Evolutionary conservation across 2,329 filamentous ascomycete genomes (phyloP).

Genomic region (Sarocladium kiliense): DNA sequence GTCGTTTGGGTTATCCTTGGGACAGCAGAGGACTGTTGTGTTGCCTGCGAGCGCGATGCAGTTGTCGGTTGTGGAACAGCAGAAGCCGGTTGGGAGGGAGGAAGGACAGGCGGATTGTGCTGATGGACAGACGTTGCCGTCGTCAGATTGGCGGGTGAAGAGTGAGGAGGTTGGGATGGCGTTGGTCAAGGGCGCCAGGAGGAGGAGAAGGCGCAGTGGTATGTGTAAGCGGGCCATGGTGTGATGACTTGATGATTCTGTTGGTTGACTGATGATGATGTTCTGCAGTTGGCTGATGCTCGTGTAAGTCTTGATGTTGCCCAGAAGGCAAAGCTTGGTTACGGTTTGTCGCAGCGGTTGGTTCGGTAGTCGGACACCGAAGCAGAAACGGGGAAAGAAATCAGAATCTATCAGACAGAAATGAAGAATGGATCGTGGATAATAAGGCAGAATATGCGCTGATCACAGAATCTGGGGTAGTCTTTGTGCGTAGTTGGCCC

Average conservation of each 20-base stretch:
- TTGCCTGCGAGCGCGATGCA: conserved; percentile 60
- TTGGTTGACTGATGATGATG: neutral
- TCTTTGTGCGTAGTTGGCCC: neutral
- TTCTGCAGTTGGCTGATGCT: neutral
- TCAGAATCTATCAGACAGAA: neutral
- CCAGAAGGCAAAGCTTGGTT: neutral
- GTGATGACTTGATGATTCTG: neutral
- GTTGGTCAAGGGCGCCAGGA: conserved; percentile 31
- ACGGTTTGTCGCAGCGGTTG: neutral
- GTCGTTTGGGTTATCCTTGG: conserved; percentile 39
- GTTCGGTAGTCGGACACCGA: neutral
- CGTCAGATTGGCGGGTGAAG: conserved; percentile 40
- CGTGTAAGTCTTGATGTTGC: neutral
- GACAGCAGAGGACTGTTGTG: conserved; percentile 69
- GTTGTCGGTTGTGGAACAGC: conserved; percentile 49
- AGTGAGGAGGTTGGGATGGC: conserved; percentile 34
- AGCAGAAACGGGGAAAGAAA: neutral
- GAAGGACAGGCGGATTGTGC: neutral
- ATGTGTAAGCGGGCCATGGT: conserved; percentile 7
- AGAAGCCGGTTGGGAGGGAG: conserved; percentile 57
- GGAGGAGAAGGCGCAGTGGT: conserved; percentile 30
- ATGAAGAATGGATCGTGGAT: neutral
- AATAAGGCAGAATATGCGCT: neutral
- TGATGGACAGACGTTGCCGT: conserved; percentile 23
- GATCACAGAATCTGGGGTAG: neutral